These are phyloP conservation scores for Fusarium veterinarium DNA, from an alignment of 2,329 filamentous ascomycete species.

Conservation along the genomic window DNA sequence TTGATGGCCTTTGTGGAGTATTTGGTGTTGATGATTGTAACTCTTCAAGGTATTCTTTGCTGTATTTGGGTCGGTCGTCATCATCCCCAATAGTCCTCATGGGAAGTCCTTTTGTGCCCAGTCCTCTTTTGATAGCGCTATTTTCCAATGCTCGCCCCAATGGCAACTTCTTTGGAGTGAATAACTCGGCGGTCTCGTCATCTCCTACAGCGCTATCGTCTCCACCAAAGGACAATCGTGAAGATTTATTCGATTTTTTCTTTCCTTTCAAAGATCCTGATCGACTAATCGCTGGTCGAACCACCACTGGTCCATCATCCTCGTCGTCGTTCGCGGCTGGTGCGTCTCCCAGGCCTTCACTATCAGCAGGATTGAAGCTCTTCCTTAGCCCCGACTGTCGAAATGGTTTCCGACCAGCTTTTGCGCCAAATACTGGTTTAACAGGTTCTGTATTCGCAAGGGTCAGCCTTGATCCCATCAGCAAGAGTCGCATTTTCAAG, in stretches of 20 bases:
- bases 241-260: constrained; percentile 67
- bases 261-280: constrained; percentile 69
- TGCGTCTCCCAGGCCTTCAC: constrained; percentile 43
- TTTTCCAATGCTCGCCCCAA: constrained; percentile 75
- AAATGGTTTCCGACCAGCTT: constrained; percentile 62
- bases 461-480: constrained; percentile 54
- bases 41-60: constrained; percentile 85
- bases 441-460: constrained; percentile 46
- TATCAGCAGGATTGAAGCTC: constrained; percentile 61
- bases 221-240: constrained; percentile 82
- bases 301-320: constrained; percentile 59
- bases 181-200: constrained; percentile 61
- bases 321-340: constrained; percentile 55
- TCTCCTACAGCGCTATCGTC: constrained; percentile 63
- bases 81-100: constrained; percentile 68
- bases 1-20: constrained; percentile 74
- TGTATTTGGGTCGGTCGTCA: constrained; percentile 82
- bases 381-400: constrained; percentile 70
- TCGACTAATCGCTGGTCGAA: constrained; percentile 61
- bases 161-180: constrained; percentile 74
- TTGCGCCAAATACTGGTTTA: constrained; percentile 55
- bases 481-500: constrained; percentile 42
- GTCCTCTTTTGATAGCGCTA: constrained; percentile 68
- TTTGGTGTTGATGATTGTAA: constrained; percentile 87
- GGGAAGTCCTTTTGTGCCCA: constrained; percentile 62